A percentile compares a stretch with the other conserved stretches of the same genome.
These are phyloP conservation scores for Fusarium secorum DNA, from an alignment of 2,329 filamentous ascomycete species.

Conservation along the genomic window DNA sequence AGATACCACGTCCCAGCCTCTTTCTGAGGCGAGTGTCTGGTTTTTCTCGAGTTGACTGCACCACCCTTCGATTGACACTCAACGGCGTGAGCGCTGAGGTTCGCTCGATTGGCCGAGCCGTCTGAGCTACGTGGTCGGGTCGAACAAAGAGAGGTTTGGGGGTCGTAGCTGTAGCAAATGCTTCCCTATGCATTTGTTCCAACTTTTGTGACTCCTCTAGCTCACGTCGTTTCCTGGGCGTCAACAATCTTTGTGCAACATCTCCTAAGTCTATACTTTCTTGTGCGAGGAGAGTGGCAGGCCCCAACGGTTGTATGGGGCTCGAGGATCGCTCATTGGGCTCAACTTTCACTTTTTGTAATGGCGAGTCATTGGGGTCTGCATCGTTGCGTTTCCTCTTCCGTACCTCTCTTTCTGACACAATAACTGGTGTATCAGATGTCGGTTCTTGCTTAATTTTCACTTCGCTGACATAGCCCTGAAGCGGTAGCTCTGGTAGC, in stretches of 20 bases:
- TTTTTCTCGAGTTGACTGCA: conserved; percentile 37
- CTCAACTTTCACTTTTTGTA: conserved; percentile 55
- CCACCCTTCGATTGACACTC: conserved; percentile 45
- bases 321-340: conserved; percentile 41
- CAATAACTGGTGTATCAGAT: conserved; percentile 60
- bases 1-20: conserved; percentile 49
- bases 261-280: conserved; percentile 67
- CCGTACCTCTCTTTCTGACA: conserved; percentile 59
- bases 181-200: conserved; percentile 8
- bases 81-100: conserved; percentile 49
- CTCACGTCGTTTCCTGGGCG: conserved; percentile 48
- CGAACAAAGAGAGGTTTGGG: conserved; percentile 35
- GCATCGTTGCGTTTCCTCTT: conserved; percentile 54
- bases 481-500: conserved; percentile 32
- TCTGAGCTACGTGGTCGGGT: conserved; percentile 28
- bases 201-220: conserved; percentile 27
- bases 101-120: conserved; percentile 25
- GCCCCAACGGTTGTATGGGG: conserved; percentile 36
- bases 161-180: conserved; percentile 9
- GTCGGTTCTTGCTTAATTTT: conserved; percentile 61
- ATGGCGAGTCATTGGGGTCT: conserved; percentile 34
- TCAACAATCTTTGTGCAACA: conserved; percentile 45
- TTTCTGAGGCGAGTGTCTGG: conserved; percentile 30
- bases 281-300: conserved; percentile 48
- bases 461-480: conserved; percentile 7